A percentile compares a stretch with the other conserved stretches of the same genome.
phyloP scores from a whole-genome alignment of 306 rosid genomes.

The Cicer pinnatifidum region DNA sequence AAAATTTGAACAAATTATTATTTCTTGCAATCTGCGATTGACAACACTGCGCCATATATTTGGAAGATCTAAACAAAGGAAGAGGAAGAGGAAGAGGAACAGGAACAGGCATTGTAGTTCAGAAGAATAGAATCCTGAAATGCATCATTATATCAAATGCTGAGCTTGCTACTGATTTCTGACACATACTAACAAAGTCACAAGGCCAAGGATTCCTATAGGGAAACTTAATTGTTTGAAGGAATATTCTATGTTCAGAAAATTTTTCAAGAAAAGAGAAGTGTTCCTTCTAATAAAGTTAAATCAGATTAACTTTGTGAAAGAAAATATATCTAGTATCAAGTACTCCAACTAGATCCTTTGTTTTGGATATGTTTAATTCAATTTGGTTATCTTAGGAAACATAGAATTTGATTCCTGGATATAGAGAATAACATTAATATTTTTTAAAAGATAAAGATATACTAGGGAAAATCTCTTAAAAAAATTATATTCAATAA shows the following conservation, averaged over 20 bases:
- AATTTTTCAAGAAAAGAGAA: slow-evolving; percentile 20
- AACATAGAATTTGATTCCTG: no score
- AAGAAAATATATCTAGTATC: background rate
- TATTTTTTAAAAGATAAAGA: no score
- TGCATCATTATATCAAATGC: background rate
- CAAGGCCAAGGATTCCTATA: slow-evolving; percentile 1
- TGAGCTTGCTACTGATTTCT: slow-evolving; percentile 1
- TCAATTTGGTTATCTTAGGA: no score
- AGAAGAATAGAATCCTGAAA: background rate
- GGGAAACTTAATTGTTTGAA: background rate
- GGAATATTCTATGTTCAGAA: background rate
- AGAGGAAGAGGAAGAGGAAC: slow-evolving; percentile 4
- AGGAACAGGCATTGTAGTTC: background rate
- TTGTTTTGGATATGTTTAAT: no score
- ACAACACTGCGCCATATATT: background rate
- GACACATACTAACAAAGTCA: background rate
- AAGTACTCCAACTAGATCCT: background rate
- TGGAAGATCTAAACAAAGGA: slow-evolving; percentile 31
- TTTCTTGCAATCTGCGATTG: no score
- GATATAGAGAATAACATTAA: no score
- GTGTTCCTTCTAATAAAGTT: slow-evolving; percentile 12
- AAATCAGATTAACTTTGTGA: background rate
- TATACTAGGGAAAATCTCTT: no score
- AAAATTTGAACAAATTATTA: no score
- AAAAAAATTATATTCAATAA: no score